Percentiles rank a stretch among this genome's conserved stretches.
Conservation (phyloP, 371 early-diverging fungal genomes). For the Saksenaea vasiformis region DNA sequence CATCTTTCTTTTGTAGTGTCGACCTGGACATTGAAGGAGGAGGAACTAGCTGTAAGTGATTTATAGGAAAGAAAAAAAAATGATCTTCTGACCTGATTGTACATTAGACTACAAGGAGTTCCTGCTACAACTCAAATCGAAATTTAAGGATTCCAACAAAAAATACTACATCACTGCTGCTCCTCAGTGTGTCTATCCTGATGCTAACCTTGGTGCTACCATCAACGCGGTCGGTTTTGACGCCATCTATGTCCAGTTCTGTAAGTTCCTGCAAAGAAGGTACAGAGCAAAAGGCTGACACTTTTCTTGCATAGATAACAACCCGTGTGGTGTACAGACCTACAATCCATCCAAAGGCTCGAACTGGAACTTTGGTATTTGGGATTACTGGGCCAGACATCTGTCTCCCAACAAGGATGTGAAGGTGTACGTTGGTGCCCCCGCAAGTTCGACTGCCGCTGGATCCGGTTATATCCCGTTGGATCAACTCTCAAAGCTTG, state of each 20-base stretch:
- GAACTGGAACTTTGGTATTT: conserved; percentile 54
- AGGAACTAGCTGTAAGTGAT: conserved; percentile 42
- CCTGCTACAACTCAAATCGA: conserved; percentile 44
- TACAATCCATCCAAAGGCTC: conserved; percentile 33
- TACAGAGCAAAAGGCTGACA: not conserved
- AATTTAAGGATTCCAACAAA: conserved; percentile 32
- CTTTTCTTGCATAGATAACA: conserved; percentile 52
- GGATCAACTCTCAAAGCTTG: conserved; percentile 28
- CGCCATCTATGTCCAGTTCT: conserved; percentile 74
- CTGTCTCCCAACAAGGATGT: conserved; percentile 58
- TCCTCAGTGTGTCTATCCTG: conserved; percentile 78
- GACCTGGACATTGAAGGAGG: conserved; percentile 69
- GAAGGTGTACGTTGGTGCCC: conserved; percentile 63
- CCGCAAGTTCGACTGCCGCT: conserved; percentile 60
- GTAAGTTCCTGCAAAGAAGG: conserved; percentile 21
- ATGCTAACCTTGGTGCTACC: conserved; percentile 54
- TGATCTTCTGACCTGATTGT: not conserved
- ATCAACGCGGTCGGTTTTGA: conserved; percentile 64
- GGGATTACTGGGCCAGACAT: conserved; percentile 69
- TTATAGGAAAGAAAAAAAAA: not conserved
- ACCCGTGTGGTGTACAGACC: conserved; percentile 65
- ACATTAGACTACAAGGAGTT: conserved; percentile 58
- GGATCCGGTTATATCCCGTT: conserved; percentile 54
- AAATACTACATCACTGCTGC: conserved; percentile 75
- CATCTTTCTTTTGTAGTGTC: conserved; percentile 32